Conservation (phyloP, 2,329 filamentous ascomycete species). For the Fusarium foetens region DNA sequence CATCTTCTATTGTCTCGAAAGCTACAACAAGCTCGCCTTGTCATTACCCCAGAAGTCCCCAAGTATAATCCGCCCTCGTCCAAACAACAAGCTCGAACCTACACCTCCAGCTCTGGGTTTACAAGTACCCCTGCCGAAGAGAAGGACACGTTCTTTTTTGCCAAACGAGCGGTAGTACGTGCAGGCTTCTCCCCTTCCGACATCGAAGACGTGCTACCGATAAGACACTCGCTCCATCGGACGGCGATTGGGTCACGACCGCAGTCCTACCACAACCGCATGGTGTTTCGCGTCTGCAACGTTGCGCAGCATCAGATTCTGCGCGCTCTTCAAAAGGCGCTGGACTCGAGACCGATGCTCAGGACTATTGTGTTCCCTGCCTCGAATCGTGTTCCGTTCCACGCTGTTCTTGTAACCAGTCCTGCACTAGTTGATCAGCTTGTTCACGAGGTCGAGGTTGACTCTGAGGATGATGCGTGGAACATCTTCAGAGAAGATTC, state of each 20-base stretch:
- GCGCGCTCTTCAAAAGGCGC: slow-evolving; percentile 42
- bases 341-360: slow-evolving; percentile 45
- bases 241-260: slow-evolving; percentile 47
- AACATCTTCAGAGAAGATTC: slow-evolving; percentile 36
- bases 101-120: neutral
- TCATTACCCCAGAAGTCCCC: slow-evolving; percentile 5
- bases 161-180: slow-evolving; percentile 13
- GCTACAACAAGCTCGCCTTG: slow-evolving; percentile 28
- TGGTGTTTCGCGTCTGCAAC: slow-evolving; percentile 45
- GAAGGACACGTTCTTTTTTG: slow-evolving; percentile 10
- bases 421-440: slow-evolving; percentile 41
- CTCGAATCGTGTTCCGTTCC: slow-evolving; percentile 36
- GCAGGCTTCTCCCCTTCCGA: slow-evolving; percentile 35
- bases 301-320: slow-evolving; percentile 39
- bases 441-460: slow-evolving; percentile 39
- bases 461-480: slow-evolving; percentile 37
- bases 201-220: slow-evolving; percentile 46
- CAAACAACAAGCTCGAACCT: neutral
- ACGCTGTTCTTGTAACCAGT: slow-evolving; percentile 42
- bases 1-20: slow-evolving; percentile 40
- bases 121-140: neutral
- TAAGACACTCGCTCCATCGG: slow-evolving; percentile 46
- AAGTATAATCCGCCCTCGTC: neutral
- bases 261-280: slow-evolving; percentile 50
- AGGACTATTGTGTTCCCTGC: slow-evolving; percentile 44